Evolutionary conservation across 257 asterid genomes (phyloP).

Genomic region (Fraxinus pennsylvanica): DNA sequence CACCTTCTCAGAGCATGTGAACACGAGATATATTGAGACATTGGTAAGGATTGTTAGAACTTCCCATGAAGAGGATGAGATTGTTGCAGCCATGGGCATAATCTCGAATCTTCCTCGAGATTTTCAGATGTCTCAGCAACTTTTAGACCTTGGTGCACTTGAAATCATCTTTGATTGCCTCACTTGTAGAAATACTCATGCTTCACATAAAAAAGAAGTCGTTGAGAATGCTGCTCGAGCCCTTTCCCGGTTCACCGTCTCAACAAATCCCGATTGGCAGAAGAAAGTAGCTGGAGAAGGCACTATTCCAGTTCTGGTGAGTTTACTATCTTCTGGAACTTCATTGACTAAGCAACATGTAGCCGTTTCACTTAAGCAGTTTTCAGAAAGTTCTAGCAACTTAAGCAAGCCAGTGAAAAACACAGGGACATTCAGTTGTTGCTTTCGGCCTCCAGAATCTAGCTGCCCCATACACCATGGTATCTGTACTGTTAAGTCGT

Average conservation of each 20-base stretch:
- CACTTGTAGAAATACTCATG: slow-evolving; percentile 22
- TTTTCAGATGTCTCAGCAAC: slow-evolving; percentile 25
- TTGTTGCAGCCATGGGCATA: slow-evolving; percentile 43
- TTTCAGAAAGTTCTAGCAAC: slow-evolving; percentile 35
- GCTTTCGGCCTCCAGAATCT: slow-evolving; percentile 24
- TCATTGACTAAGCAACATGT: slow-evolving; percentile 27
- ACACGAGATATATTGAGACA: slow-evolving; percentile 27
- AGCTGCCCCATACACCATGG: slow-evolving; percentile 36
- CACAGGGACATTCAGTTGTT: slow-evolving; percentile 24
- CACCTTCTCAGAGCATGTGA: slow-evolving; percentile 38
- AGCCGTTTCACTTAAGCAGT: slow-evolving; percentile 44
- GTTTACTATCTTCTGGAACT: slow-evolving; percentile 33
- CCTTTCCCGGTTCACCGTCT: slow-evolving; percentile 40
- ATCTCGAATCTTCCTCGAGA: slow-evolving; percentile 39
- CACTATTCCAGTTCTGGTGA: slow-evolving; percentile 35
- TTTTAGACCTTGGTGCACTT: slow-evolving; percentile 36
- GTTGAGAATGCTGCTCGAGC: slow-evolving; percentile 36
- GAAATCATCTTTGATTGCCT: slow-evolving; percentile 38
- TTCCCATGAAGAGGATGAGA: slow-evolving; percentile 35
- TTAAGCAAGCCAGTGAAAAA: slow-evolving; percentile 31
- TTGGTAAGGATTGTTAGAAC: slow-evolving; percentile 38
- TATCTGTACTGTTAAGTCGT: slow-evolving; percentile 35
- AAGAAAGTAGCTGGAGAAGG: slow-evolving; percentile 41
- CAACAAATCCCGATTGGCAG: slow-evolving; percentile 39
- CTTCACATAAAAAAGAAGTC: slow-evolving; percentile 30